Base-by-base conservation (phyloP, 2,329 filamentous ascomycete species). In the Alternaria panax region DNA sequence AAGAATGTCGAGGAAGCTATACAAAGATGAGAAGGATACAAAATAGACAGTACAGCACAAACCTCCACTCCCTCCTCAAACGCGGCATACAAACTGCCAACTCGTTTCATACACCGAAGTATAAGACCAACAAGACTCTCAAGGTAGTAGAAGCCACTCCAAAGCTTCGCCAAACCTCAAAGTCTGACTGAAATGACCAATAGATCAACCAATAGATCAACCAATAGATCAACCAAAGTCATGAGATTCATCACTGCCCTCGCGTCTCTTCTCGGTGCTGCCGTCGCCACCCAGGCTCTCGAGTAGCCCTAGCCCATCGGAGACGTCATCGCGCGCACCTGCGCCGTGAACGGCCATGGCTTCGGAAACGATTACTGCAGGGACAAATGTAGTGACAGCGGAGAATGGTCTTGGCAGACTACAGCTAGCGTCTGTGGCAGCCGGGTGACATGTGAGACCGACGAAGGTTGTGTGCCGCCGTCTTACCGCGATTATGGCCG, bases 211-310 rank as follows among this genome's bases (percentile, higher is more conserved):
- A n/a, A n/a, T 1, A 18, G 16, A n/a, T 6, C n/a, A 1, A 5
- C n/a, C 11, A 2, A 1, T 7, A 47, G 43, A 30, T 5, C 38
- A 38, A 11, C 47, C 18, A 7, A 22, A 36, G 38, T 12, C 14
- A 58, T 58, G 56, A 54, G 47, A 27, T 54, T 43, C 56, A 54
- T 22, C 42, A 43, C 51, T n/a, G 8, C 51, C 45, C 20, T 48
- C 14, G 7, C 51, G 16, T 12, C 41, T 27, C 20, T 48, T n/a
- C 3, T 34, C 14, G 14, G 27, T 11, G 25, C 42, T 25, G 28
- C 43, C 11, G 27, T 27, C 27, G 34, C 51, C 11, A 32, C 38
- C 45, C 43, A 38, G n/a, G 7, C 34, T 20, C 7, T n/a, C 18
- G 36, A 40, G 14, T 8, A 11, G 8, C n/a, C 16, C 7, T 18